Evolutionary conservation across 1,139 yeast genomes (phyloP), one percentile per base, ranked within the genome.

Genomic region (Sugiyamaella novakii): DNA sequence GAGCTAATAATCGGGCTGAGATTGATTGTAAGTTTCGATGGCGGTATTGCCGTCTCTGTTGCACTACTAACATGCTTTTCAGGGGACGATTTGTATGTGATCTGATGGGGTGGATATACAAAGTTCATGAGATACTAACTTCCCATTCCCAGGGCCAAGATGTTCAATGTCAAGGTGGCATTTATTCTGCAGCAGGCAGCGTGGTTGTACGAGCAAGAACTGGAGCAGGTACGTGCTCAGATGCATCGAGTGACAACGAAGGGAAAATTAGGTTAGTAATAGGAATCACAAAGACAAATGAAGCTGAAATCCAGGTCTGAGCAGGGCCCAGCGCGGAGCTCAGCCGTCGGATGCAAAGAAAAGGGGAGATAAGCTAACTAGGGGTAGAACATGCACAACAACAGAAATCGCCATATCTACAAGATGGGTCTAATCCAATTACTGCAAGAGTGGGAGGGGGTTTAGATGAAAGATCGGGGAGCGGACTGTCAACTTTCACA

Each of bases 181-280:
- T 74, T 73, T 48, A 60, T 74, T 2, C 68, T 74, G 19, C 77
- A 74, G 53, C 77, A 74, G 52, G 75, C 77, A 1, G 74, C 73
- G 4, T 73, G 78, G 77, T 62, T 74, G 3, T 74, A 74, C 49
- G 77, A 74, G 52, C 67, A 65, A 47, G 78, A 74, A 55, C 60
- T 74, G 38, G 71, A 71, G 40, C 70, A 69, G 42, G 65, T 74
- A 14, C 60, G 72, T 19, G 66, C 60, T 3, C 67, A 68, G 28
- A 73, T 74, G 71, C 59, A 55, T 14, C 50, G 47, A 39, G 57
- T 60, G 27, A 33, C 43, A 11, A 27, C 15, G 4, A 39, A 39
- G 36, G 30, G 19, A 10, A 39, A 39, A 14, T 8, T 12, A 54
- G 53, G 28, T 42, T 29, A 22, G 40, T 43, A 17, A 5, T n/a